A percentile compares a stretch with the other conserved stretches of the same genome.
Conservation (phyloP, 2,329 filamentous ascomycete species). For the Ophiostoma australiae region DNA sequence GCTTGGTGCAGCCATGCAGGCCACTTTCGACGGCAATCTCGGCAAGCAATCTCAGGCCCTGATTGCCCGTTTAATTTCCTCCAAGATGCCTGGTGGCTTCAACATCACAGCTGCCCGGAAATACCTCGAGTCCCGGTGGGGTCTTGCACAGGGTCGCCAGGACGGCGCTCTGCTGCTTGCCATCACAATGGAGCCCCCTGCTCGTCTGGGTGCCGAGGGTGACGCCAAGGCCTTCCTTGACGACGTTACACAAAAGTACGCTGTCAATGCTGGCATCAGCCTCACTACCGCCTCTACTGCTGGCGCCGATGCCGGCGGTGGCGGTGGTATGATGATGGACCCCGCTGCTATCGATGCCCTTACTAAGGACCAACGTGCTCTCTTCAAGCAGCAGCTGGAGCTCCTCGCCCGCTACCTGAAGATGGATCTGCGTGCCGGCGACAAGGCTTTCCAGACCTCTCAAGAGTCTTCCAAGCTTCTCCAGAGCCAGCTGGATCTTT, state of each 20-base stretch:
- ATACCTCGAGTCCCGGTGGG: slow-evolving; percentile 92
- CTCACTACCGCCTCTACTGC: slow-evolving; percentile 71
- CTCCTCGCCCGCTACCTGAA: slow-evolving; percentile 93
- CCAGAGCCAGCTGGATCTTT: slow-evolving; percentile 89
- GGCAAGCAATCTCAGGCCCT: slow-evolving; percentile 94
- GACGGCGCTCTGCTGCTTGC: slow-evolving; percentile 85
- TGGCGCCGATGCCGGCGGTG: slow-evolving; percentile 64
- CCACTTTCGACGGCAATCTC: slow-evolving; percentile 97
- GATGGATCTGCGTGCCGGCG: slow-evolving; percentile 91
- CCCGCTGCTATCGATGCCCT: slow-evolving; percentile 93
- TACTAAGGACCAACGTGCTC: slow-evolving; percentile 89
- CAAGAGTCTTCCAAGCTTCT: slow-evolving; percentile 82
- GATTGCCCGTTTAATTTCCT: slow-evolving; percentile 90
- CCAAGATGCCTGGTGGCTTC: slow-evolving; percentile 99
- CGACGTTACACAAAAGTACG: slow-evolving; percentile 84
- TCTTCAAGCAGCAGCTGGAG: slow-evolving; percentile 98
- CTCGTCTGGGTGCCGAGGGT: slow-evolving; percentile 80
- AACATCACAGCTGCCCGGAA: slow-evolving; percentile 96
- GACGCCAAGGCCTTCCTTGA: slow-evolving; percentile 94
- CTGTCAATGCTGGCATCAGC: slow-evolving; percentile 73
- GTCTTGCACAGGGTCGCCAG: slow-evolving; percentile 77
- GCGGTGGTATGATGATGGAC: slow-evolving; percentile 98
- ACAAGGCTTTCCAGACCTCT: slow-evolving; percentile 82
- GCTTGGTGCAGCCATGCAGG: slow-evolving; percentile 89
- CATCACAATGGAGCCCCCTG: slow-evolving; percentile 85